phyloP scores from a whole-genome alignment of 2,329 filamentous ascomycete genomes.

The Trichoderma aggressivum region DNA sequence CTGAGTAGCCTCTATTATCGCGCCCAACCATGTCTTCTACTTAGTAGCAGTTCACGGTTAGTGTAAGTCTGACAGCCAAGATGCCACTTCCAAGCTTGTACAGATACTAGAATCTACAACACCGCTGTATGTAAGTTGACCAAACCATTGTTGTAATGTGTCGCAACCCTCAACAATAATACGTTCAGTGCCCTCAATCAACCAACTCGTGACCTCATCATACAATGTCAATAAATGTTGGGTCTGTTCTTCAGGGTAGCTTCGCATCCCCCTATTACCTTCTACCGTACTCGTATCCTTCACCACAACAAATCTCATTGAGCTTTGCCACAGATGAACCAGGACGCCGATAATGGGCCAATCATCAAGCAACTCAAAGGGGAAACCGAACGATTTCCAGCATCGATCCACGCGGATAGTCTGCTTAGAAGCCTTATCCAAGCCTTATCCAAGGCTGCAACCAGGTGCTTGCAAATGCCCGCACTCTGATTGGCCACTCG shows the following conservation, averaged over 20 bases:
- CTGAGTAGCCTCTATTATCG: neutral
- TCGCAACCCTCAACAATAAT: neutral
- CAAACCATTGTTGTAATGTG: neutral
- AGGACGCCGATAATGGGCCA: neutral
- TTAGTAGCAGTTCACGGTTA: too few relatives aligned
- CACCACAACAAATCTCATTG: neutral
- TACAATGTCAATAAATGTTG: neutral
- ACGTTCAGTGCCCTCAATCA: neutral
- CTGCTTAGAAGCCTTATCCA: neutral
- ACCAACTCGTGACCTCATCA: neutral
- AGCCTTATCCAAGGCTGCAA: neutral
- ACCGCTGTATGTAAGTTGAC: neutral
- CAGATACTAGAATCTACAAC: neutral
- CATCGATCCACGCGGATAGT: neutral
- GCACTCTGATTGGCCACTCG: constrained; percentile 17
- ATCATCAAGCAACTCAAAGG: neutral
- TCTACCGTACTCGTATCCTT: neutral
- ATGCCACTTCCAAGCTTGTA: neutral
- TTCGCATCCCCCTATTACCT: neutral
- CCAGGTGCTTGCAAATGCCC: constrained; percentile 22
- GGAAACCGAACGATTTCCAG: neutral
- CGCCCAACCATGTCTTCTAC: too few relatives aligned
- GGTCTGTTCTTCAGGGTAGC: neutral
- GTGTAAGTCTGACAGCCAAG: neutral
- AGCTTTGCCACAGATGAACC: neutral